Conservation (phyloP, 2,329 filamentous ascomycete species). For the Dryadomyces quercivorus region DNA sequence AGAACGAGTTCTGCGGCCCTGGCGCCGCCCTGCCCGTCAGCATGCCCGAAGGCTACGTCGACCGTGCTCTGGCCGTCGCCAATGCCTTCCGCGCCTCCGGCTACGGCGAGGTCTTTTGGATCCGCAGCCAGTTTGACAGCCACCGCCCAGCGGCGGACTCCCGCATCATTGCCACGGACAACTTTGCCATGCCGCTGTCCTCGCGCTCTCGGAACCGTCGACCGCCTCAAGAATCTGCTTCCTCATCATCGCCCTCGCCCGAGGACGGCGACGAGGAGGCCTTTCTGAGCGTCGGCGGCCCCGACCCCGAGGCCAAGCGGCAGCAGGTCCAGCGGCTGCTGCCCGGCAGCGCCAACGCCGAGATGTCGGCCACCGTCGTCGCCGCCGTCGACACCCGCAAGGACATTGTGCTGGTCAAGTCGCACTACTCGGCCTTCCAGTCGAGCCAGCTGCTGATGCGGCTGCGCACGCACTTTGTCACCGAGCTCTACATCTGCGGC, state of each 20-base stretch:
- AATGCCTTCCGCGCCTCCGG: slow-evolving; percentile 60
- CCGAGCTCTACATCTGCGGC: slow-evolving; percentile 81
- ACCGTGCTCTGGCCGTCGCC: slow-evolving; percentile 53
- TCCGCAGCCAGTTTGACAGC: slow-evolving; percentile 62
- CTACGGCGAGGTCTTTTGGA: slow-evolving; percentile 67
- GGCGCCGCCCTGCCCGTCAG: slow-evolving; percentile 56
- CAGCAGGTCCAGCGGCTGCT: slow-evolving; percentile 27
- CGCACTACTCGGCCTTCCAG: slow-evolving; percentile 79
- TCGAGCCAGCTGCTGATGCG: slow-evolving; percentile 59
- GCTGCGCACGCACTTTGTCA: slow-evolving; percentile 78
- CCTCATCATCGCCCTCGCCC: slow-evolving; percentile 14
- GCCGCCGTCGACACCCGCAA: slow-evolving; percentile 27
- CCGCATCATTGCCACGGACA: slow-evolving; percentile 33
- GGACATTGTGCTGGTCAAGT: slow-evolving; percentile 51
- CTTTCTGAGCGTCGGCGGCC: slow-evolving; percentile 13
- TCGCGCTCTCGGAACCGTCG: not conserved
- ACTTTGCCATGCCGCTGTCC: not conserved
- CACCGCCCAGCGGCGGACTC: slow-evolving; percentile 44
- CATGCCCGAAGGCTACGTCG: slow-evolving; percentile 52
- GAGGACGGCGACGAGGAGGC: slow-evolving; percentile 26
- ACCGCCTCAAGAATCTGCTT: not conserved
- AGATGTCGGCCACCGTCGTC: slow-evolving; percentile 30
- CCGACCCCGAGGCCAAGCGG: slow-evolving; percentile 9
- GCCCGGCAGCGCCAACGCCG: slow-evolving; percentile 30
- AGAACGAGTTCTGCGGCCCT: slow-evolving; percentile 73